These are phyloP conservation scores for Chytriomyces sp. DNA, from an alignment of 192 early-diverging fungal genomes.

Conservation along the genomic window DNA sequence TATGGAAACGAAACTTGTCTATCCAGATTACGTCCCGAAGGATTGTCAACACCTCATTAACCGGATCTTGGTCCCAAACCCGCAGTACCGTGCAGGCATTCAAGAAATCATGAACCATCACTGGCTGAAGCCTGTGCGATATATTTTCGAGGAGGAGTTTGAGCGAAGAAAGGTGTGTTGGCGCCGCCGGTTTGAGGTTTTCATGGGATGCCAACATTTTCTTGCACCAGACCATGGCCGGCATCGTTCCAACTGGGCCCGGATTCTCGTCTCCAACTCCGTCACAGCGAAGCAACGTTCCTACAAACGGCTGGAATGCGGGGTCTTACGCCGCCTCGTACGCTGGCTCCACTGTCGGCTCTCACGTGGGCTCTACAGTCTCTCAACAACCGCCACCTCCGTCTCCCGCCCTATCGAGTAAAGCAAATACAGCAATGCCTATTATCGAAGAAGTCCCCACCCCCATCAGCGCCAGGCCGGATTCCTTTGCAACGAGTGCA, in stretches of 20 bases:
- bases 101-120: slow-evolving; percentile 52
- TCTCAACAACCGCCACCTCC: neutral
- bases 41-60: slow-evolving; percentile 52
- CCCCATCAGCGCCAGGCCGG: no score
- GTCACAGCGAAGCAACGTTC: neutral
- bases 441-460: no score
- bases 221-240: neutral
- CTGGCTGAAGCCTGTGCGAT: slow-evolving; percentile 39
- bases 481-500: no score
- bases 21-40: slow-evolving; percentile 53
- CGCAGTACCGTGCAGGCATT: slow-evolving; percentile 51
- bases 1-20: slow-evolving; percentile 61
- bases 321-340: no score
- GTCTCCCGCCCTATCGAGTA: neutral
- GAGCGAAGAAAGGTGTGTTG: slow-evolving; percentile 1
- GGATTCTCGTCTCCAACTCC: slow-evolving; percentile 1
- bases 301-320: no score
- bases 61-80: slow-evolving; percentile 59
- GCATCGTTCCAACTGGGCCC: slow-evolving; percentile 8
- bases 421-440: no score
- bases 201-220: neutral
- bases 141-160: slow-evolving; percentile 39
- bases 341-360: no score
- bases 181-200: neutral
- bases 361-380: neutral